These are phyloP conservation scores for Hamigera avellanea DNA, from an alignment of 495 filamentous ascomycete genomes.

Conservation along the genomic window DNA sequence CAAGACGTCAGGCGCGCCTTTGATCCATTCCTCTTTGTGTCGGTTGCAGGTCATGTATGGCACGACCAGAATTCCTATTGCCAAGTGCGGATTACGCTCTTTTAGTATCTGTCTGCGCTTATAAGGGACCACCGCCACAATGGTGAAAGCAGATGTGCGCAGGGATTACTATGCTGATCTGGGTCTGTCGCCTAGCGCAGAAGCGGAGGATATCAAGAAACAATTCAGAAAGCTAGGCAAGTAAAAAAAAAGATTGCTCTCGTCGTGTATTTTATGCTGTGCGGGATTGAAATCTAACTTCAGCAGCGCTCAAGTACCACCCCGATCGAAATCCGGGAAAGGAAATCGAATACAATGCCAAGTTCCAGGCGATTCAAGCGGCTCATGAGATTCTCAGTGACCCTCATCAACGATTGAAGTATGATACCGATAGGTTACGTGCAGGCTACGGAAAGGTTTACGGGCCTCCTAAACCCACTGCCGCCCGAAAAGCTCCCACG, in stretches of 20 bases:
- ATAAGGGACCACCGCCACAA: constrained; percentile 23
- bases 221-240: constrained; percentile 76
- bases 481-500: constrained; percentile 17
- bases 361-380: constrained; percentile 75
- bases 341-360: constrained; percentile 64
- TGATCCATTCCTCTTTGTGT: constrained; percentile 1
- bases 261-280: too few species aligned
- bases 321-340: constrained; percentile 81
- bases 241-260: constrained; percentile 4
- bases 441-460: constrained; percentile 32
- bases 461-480: constrained; percentile 19
- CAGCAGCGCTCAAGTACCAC: constrained; percentile 67
- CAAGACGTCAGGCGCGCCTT: too few species aligned
- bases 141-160: constrained; percentile 64
- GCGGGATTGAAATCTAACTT: background rate
- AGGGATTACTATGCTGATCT: constrained; percentile 84
- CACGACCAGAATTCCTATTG: constrained; percentile 4
- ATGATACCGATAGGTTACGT: constrained; percentile 58
- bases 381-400: constrained; percentile 78
- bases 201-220: constrained; percentile 65
- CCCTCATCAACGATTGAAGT: constrained; percentile 51
- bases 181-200: constrained; percentile 50
- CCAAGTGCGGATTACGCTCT: constrained; percentile 13
- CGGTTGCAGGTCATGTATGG: constrained; percentile 12
- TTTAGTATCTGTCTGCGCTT: constrained; percentile 1